Evolutionary conservation across 768 basidiomycete species (phyloP), one percentile per base, ranked within the genome.

Genomic region (Exidia glandulosa): DNA sequence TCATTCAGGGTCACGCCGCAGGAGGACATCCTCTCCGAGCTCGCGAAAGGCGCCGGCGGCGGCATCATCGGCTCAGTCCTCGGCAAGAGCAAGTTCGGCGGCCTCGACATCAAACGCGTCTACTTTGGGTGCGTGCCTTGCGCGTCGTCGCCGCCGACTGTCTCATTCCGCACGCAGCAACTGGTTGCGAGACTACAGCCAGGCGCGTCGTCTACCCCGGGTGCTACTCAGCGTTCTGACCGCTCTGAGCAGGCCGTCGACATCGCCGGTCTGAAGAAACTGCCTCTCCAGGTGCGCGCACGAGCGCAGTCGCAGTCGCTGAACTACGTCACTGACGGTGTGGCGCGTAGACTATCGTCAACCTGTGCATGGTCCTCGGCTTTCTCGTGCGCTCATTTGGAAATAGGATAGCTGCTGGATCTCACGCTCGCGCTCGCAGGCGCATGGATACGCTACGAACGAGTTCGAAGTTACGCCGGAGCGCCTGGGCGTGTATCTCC

Each of bases 121-220:
- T 90, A 88, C 68, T 89, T 88, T 71, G 87, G 86, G 86, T 86
- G 59, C 33, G 82, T 67, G n/a, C 9, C 1, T 27, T 30, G 50
- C 32, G 54, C 59, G 32, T 31, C 12, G 14, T 41, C 12, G n/a
- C 32, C 32, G 50, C 32, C 10, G 36, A 41, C 47, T 32, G 31
- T 54, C 60, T 57, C 33, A 54, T 55, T 32, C 27, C 58, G 30
- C 31, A 10, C 50, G 32, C 64, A 88, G 88, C 6, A 90, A 90
- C 69, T 92, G 90, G 91, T 78, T 94, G 34, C 78, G 93, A 37
- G 92, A 94, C 73, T 94, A 93, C 72, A 87, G 86, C 65, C 87
- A 87, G 75, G 84, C 81, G 60, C 41, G 69, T 55, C n/a, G 6
- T 2, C 19, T 12, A 32, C 50, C 4, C 25, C 30, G n/a, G n/a